Base-by-base conservation (phyloP, 352 stramenopile genomes). In the Phytophthora pluvialis region DNA sequence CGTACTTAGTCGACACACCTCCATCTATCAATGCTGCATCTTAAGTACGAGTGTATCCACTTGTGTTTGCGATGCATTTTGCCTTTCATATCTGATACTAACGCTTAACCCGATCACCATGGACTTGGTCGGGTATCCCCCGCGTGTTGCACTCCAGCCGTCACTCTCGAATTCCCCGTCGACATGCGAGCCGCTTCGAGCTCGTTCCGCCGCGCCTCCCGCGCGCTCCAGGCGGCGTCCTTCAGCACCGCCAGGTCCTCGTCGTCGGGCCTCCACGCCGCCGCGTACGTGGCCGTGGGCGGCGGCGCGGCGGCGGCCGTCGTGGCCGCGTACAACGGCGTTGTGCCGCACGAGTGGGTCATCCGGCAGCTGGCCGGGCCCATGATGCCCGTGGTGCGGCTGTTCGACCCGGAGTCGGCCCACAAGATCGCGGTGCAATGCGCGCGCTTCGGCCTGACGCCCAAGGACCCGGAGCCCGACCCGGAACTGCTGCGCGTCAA, bases 351-450 rank as follows among this genome's bases (percentile, higher is more conserved):
- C 60, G 80, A 94, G 55, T 93, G 83, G 82, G 15, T 90, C 31
- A 80, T 95, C 56, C 75, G 77, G 33, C 73, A 89, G 65, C 54
- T 95, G 29, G 72, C 77, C 5, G 87, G 91, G 54, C 85, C 87
- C 0, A 75, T 94, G 63, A 94, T 95, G 87, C 87, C 87, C n/a
- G 54, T 91, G 5, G 67, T 93, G 54, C 80, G 87, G 12, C 60
- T 90, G 29, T 78, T 96, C 28, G 91, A 97, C 49, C 78, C 89
- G 4, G 93, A 98, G 75, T 90, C 74, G 18, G 89, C 91, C 4
- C 93, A 98, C 63, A 72, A 86, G 33, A 60, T 96, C 31, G 90
- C 87, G 28, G 85, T 98, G 59, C 85, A 91, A 66, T 79, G 79
- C 12, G 78, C 89, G 1, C 77, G 88, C 35, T 74, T 95, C 26